Conservation (phyloP, 768 basidiomycete species). For the Xerocomus spinulosus region DNA sequence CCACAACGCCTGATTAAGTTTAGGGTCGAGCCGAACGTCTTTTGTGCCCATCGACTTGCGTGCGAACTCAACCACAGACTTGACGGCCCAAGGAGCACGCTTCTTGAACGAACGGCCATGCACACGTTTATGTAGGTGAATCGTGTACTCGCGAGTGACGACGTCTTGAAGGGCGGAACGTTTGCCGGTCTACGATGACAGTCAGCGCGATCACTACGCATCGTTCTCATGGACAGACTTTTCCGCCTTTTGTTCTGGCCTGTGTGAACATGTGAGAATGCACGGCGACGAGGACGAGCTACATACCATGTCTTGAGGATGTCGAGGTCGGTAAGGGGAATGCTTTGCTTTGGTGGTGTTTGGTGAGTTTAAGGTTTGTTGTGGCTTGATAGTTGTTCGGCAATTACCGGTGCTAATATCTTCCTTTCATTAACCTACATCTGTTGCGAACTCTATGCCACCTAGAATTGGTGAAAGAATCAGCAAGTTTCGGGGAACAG, state of each 20-base stretch:
- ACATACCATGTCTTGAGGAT: slow-evolving; percentile 69
- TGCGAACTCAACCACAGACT: slow-evolving; percentile 89
- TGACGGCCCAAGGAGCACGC: slow-evolving; percentile 94
- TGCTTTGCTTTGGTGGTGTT: slow-evolving; percentile 10
- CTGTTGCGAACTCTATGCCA: no score
- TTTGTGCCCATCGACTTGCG: slow-evolving; percentile 92
- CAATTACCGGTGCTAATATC: slow-evolving; percentile 26
- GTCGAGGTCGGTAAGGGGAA: slow-evolving; percentile 52
- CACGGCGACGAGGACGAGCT: neutral
- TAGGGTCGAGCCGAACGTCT: slow-evolving; percentile 92
- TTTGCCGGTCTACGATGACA: slow-evolving; percentile 56
- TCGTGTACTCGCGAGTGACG: slow-evolving; percentile 97
- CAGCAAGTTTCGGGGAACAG: no score
- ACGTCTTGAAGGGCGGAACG: slow-evolving; percentile 98
- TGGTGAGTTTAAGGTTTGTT: slow-evolving; percentile 52
- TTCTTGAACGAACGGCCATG: slow-evolving; percentile 95
- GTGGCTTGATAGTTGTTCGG: slow-evolving; percentile 52
- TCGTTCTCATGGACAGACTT: slow-evolving; percentile 28
- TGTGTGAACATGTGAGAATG: slow-evolving; percentile 13
- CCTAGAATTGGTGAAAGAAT: no score
- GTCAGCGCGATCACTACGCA: slow-evolving; percentile 8
- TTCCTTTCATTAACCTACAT: no score
- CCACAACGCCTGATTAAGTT: slow-evolving; percentile 96
- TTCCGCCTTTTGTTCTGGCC: slow-evolving; percentile 41
- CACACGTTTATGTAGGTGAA: slow-evolving; percentile 94